phyloP scores from a whole-genome alignment of 495 filamentous ascomycete species.

The Friedmanniomyces endolithicus region DNA sequence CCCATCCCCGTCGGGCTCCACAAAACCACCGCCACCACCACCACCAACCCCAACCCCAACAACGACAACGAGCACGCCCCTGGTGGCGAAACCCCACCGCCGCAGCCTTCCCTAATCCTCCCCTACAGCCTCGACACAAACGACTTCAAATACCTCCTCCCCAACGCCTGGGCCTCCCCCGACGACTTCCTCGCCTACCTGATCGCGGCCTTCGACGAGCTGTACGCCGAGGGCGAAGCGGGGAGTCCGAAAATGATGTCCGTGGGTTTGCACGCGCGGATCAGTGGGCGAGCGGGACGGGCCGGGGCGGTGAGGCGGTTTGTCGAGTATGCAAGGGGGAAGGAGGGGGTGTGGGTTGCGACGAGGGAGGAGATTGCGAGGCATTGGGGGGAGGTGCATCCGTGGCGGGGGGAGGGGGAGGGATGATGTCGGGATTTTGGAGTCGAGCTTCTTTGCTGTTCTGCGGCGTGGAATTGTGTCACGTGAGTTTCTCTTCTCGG shows the following conservation, averaged over 20 bases:
- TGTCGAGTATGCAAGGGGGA: not conserved
- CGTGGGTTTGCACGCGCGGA: not conserved
- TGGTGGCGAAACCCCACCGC: not conserved
- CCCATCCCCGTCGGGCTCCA: not conserved
- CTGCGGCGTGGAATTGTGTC: too few species aligned
- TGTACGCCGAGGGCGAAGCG: slow-evolving; percentile 2
- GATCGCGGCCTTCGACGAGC: slow-evolving; percentile 1
- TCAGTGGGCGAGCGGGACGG: not conserved
- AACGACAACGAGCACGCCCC: too few species aligned
- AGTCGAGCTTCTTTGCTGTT: too few species aligned
- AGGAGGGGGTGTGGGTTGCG: not conserved
- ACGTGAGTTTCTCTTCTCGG: too few species aligned
- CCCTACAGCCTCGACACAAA: slow-evolving; percentile 3
- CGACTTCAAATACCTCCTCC: slow-evolving; percentile 4
- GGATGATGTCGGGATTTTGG: not conserved
- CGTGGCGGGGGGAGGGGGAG: not conserved
- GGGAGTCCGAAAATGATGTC: slow-evolving; percentile 6
- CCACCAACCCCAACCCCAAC: too few species aligned
- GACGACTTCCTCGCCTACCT: not conserved
- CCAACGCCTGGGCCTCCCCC: slow-evolving; percentile 2
- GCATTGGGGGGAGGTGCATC: not conserved
- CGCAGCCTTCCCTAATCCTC: not conserved
- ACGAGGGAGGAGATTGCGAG: slow-evolving; percentile 5
- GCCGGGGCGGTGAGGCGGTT: slow-evolving; percentile 1
- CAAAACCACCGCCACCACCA: too few species aligned